A percentile compares a stretch with the other conserved stretches of the same genome.
Evolutionary conservation across 2,329 filamentous ascomycete genomes (phyloP).

Genomic region (Fusarium ramigenum): DNA sequence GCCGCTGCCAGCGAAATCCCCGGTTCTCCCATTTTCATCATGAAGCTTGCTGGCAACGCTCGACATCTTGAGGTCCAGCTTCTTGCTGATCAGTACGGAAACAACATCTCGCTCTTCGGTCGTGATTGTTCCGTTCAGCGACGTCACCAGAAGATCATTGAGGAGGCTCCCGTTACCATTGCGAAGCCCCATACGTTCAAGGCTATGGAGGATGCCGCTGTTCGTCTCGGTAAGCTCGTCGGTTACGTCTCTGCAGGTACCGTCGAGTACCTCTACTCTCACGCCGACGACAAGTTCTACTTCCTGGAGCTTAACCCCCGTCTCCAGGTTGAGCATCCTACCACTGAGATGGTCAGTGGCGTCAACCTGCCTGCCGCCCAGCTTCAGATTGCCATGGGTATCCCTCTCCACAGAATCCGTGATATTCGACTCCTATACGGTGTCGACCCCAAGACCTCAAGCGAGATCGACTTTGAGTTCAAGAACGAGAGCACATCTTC

Average conservation of each 20-base stretch:
- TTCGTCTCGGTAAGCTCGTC: conserved; percentile 91
- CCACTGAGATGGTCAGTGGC: conserved; percentile 98
- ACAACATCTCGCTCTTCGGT: conserved; percentile 99
- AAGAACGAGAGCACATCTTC: conserved; percentile 83
- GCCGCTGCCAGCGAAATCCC: conserved; percentile 97
- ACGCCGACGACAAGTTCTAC: conserved; percentile 98
- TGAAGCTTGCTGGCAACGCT: conserved; percentile 98
- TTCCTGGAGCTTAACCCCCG: conserved; percentile 98
- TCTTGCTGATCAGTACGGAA: conserved; percentile 97
- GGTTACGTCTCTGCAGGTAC: conserved; percentile 99
- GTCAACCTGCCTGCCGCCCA: conserved; percentile 97
- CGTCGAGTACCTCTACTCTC: conserved; percentile 98
- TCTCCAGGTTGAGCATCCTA: conserved; percentile 99
- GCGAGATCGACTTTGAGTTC: conserved; percentile 97
- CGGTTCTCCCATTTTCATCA: conserved; percentile 99
- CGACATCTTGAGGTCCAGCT: conserved; percentile 97
- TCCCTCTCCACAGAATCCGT: conserved; percentile 92
- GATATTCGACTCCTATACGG: conserved; percentile 97
- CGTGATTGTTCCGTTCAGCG: conserved; percentile 99
- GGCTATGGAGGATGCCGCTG: conserved; percentile 95
- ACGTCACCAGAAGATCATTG: conserved; percentile 99
- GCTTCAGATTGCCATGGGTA: conserved; percentile 98
- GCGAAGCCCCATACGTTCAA: conserved; percentile 90
- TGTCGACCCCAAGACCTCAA: conserved; percentile 85
- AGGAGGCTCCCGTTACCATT: conserved; percentile 97